Base-by-base conservation (phyloP, 768 basidiomycete genomes). In the Mrakia blollopis region DNA sequence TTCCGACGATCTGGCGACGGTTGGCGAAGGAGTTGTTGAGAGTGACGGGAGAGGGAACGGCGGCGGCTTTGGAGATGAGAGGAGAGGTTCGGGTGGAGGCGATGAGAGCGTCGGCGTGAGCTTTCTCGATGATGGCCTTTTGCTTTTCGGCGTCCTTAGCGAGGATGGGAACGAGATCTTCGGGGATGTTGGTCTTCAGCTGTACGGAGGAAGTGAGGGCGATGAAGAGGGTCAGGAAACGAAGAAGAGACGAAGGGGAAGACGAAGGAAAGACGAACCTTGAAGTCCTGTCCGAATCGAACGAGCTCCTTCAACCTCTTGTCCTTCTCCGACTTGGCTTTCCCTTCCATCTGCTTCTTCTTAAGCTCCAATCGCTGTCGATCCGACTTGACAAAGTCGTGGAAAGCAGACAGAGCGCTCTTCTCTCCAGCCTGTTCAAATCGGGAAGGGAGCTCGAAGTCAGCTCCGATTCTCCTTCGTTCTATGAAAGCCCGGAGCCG, bases 101-200 rank as follows among this genome's bases (percentile, higher is more conserved):
- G 52, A 73, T 63, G 8, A 73, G 73, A 4, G 80, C 80, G 91
- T 88, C 83, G 10, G 57, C 76, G 4, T 79, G 74, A 4, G 81
- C 83, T 74, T 82, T 81, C 35, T 79, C 81, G 62, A 81, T 80
- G 65, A 97, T 95, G 69, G 85, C 87, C 78, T 89, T 88, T 81
- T 95, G 93, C 85, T 92, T 96, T 72, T 91, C 91, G 83, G 93
- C 92, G 81, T 96, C 93, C 85, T 97, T 98, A 60, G 96, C 91
- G 32, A 98, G 85, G 81, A 98, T 94, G 4, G 91, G 88, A 25
- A 98, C 91, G 72, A 98, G 88, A 82, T 98, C 96, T 39, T 93
- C 92, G 21, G 96, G 95, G 79, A 98, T 94, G 25, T 93, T 93
- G 82, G 94, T 91, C 83, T 95, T 96, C 70, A 96, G 88, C 93